Percentiles rank a stretch among this genome's conserved stretches.
Evolutionary conservation across 805 yeast species (phyloP).

Genomic region (Lipomyces anomalus): DNA sequence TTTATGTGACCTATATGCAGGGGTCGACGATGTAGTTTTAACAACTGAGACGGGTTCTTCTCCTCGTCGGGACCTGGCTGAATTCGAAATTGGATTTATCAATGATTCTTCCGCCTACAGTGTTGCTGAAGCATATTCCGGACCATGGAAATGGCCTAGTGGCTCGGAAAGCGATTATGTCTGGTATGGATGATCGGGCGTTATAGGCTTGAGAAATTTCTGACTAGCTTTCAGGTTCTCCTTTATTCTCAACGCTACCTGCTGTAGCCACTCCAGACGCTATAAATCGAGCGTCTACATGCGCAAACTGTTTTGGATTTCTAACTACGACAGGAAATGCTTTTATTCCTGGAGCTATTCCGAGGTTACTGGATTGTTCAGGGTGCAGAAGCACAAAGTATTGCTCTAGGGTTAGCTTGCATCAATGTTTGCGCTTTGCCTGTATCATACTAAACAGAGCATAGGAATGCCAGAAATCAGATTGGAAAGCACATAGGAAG

Average conservation of each 20-base stretch:
- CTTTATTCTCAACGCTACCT: not conserved
- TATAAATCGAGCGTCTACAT: slow-evolving; percentile 1
- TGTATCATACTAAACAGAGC: not conserved
- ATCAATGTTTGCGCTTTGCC: not conserved
- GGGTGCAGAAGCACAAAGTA: slow-evolving; percentile 7
- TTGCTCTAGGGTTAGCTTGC: slow-evolving; percentile 8
- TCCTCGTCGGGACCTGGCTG: no score
- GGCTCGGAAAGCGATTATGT: not conserved
- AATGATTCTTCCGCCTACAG: not conserved
- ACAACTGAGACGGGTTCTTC: no score
- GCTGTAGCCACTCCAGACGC: not conserved
- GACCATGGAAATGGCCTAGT: slow-evolving; percentile 6
- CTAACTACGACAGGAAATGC: slow-evolving; percentile 1
- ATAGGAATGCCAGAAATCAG: slow-evolving; percentile 9
- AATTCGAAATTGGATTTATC: no score
- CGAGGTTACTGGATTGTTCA: slow-evolving; percentile 4
- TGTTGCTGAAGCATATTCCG: not conserved
- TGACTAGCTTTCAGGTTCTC: no score
- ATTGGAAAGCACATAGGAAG: slow-evolving; percentile 9
- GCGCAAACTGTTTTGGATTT: slow-evolving; percentile 8
- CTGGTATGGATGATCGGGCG: no score
- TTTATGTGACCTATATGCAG: no score
- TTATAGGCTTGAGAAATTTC: no score
- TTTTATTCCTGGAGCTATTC: slow-evolving; percentile 2
- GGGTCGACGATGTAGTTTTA: not conserved